These are phyloP conservation scores for Phoma sp. DNA, from an alignment of 2,329 filamentous ascomycete species.

Conservation along the genomic window DNA sequence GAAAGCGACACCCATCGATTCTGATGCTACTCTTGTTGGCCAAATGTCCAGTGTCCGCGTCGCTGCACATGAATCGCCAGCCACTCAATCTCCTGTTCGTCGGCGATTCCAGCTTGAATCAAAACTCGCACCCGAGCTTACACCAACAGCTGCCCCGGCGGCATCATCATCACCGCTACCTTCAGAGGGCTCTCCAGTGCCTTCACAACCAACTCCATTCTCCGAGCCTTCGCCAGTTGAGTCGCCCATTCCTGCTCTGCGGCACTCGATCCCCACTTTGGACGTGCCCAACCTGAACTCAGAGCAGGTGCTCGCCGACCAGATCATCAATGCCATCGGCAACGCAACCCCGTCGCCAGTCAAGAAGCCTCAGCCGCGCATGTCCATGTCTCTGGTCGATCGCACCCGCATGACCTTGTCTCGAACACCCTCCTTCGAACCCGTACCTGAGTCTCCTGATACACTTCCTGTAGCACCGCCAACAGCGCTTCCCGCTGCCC, in stretches of 20 bases:
- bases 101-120: background rate
- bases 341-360: slow-evolving; percentile 51
- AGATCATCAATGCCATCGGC: slow-evolving; percentile 50
- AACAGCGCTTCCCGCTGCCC: slow-evolving; percentile 22
- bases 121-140: background rate
- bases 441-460: slow-evolving; percentile 34
- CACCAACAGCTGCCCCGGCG: slow-evolving; percentile 18
- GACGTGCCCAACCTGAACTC: slow-evolving; percentile 24
- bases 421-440: slow-evolving; percentile 36
- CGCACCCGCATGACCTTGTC: slow-evolving; percentile 58
- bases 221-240: slow-evolving; percentile 5
- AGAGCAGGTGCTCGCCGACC: slow-evolving; percentile 47
- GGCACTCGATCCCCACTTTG: slow-evolving; percentile 26
- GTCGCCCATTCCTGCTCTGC: slow-evolving; percentile 21
- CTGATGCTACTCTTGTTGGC: slow-evolving; percentile 38
- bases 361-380: slow-evolving; percentile 48
- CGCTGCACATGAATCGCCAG: slow-evolving; percentile 5
- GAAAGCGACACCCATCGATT: slow-evolving; percentile 32
- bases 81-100: slow-evolving; percentile 4
- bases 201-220: slow-evolving; percentile 1
- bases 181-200: slow-evolving; percentile 18
- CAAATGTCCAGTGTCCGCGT: slow-evolving; percentile 27
- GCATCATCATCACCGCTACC: slow-evolving; percentile 24
- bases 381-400: slow-evolving; percentile 55
- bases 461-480: slow-evolving; percentile 10